Evolutionary conservation across 768 basidiomycete species (phyloP).

Genomic region (Lactarius tabidus): DNA sequence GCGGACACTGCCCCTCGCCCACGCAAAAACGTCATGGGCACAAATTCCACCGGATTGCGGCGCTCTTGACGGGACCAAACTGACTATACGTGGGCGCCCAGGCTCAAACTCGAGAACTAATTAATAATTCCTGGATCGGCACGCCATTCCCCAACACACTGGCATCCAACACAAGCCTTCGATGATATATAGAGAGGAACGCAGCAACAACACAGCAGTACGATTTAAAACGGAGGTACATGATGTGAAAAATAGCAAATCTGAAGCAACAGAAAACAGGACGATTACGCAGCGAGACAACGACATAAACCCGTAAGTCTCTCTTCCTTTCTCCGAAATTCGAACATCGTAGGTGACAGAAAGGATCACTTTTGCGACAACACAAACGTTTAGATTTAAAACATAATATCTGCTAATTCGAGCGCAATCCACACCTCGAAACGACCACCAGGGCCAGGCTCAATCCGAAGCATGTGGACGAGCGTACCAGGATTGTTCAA

Average conservation of each 20-base stretch:
- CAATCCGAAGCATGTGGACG: not conserved
- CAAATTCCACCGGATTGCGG: no score
- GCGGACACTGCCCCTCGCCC: no score
- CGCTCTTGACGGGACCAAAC: no score
- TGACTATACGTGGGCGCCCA: no score
- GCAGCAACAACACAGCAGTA: no score
- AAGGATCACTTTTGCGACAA: not conserved
- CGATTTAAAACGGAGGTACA: no score
- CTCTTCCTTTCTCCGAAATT: not conserved
- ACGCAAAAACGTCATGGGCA: no score
- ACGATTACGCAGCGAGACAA: not conserved
- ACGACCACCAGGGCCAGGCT: not conserved
- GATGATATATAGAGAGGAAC: no score
- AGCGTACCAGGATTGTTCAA: not conserved
- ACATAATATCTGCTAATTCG: not conserved
- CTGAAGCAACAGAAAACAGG: not conserved
- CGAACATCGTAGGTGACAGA: not conserved
- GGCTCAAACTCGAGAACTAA: no score
- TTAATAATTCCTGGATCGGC: no score
- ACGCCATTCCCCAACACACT: no score
- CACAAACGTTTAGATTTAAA: not conserved
- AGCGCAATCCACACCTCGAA: constrained; percentile 4
- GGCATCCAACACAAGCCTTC: no score
- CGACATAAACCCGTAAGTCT: not conserved
- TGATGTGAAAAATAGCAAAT: not conserved